phyloP scores from a whole-genome alignment of 192 early-diverging fungal species.

The Helicostylum pulchrum region DNA sequence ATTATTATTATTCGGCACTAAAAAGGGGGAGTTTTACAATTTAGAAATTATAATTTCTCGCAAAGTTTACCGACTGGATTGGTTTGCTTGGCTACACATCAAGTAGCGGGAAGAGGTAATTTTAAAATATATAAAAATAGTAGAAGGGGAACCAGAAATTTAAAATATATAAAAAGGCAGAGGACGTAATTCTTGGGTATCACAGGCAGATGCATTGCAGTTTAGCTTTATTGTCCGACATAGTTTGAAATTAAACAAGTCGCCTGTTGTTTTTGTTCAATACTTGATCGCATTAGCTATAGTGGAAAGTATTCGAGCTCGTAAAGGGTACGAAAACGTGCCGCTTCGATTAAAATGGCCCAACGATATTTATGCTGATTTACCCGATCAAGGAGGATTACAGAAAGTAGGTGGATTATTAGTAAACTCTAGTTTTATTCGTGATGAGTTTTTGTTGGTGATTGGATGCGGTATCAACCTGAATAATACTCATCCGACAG shows the following conservation, averaged over 20 bases:
- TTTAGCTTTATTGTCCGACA: constrained; percentile 85
- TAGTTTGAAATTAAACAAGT: constrained; percentile 44
- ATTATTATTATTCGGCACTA: neutral
- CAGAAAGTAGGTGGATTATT: constrained; percentile 89
- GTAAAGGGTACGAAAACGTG: constrained; percentile 73
- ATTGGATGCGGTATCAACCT: constrained; percentile 91
- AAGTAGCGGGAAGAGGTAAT: constrained; percentile 71
- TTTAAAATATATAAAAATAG: neutral
- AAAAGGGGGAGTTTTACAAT: neutral
- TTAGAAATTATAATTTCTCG: constrained; percentile 65
- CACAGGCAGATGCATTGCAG: constrained; percentile 83
- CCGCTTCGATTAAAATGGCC: constrained; percentile 96
- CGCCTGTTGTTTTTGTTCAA: constrained; percentile 87
- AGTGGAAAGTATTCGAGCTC: constrained; percentile 68
- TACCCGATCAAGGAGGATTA: constrained; percentile 38
- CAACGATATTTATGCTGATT: constrained; percentile 89
- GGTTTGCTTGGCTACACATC: constrained; percentile 75
- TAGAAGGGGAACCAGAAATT: neutral
- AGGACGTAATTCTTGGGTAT: constrained; percentile 94
- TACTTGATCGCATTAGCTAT: constrained; percentile 88
- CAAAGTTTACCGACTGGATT: constrained; percentile 71
- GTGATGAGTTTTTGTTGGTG: constrained; percentile 73
- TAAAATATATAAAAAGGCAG: constrained; percentile 52
- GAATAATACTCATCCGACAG: constrained; percentile 80
- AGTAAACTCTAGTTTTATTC: constrained; percentile 75